Evolutionary conservation across 352 stramenopile genomes (phyloP), one percentile per base, ranked within the genome.

Genomic region (Thraustochytrium striatum): DNA sequence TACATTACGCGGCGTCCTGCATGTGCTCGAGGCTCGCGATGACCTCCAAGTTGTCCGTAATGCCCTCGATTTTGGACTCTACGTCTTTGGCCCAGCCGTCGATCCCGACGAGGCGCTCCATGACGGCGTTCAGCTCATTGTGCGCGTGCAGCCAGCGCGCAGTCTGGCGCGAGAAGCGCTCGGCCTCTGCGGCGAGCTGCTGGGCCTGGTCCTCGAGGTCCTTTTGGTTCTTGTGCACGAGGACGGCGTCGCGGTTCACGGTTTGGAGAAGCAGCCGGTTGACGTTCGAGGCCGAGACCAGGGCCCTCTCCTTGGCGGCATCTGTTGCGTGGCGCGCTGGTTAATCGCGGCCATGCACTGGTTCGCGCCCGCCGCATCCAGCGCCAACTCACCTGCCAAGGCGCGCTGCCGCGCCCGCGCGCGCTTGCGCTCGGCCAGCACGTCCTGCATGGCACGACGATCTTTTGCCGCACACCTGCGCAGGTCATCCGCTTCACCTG

Each of bases 221-320:
- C 19, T 62, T 25, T 32, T 75, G 65, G 21, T 30, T 75, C 65
- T 75, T 61, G 65, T 62, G 50, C 43, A 75, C 65, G 25, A 75
- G 43, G 16, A 75, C 65, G 5, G 25, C 39, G 32, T 75, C 65
- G 41, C 52, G 25, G 39, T 75, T 75, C 7, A 75, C 65, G 11
- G 44, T 50, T 38, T 47, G 41, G 35, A 61, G 35, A 9, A 38
- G 30, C 32, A 30, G 28, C 25, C 30, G 33, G 36, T 70, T 75
- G 7, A 61, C 41, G 25, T 55, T 55, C 47, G 16, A 16, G 16
- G 47, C 47, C 16, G 16, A 21, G 47, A 25, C 47, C 16, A 55
- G 25, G 16, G 25, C 47, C 47, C 25, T 55, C 47, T 55, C 25
- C 47, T 55, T 55, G 16, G 47, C 47, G 16, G 47, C 47, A 25